Evolutionary conservation across 768 basidiomycete species (phyloP), one percentile per base, ranked within the genome.

Genomic region (Trametopsis cervina): DNA sequence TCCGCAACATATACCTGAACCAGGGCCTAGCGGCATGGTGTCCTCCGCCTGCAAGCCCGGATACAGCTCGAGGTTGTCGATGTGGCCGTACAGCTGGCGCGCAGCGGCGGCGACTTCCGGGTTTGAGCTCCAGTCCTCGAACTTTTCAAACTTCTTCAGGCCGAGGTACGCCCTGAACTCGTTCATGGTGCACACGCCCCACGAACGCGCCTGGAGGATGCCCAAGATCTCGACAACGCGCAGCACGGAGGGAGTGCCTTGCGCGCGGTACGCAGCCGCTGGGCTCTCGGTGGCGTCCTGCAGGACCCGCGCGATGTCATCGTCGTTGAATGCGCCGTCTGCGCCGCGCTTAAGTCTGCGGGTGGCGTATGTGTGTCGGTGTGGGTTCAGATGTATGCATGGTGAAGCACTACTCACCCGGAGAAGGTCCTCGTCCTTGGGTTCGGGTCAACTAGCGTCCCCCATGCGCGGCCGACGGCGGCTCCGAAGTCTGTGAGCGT

Each of bases 121-220:
- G 47, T 84, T 69, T 0, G 76, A 73, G 59, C 86, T 88, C 87
- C 87, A 89, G 50, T 88, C 83, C 56, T 73, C 59, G 64, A 89
- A 89, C 22, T 37, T 18, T 25, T 23, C 37, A 36, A 54, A 51
- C 24, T 2, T 25, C 65, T 78, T 82, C 41, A 89, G 65, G 13
- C 82, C 81, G 39, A 89, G 66, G 65, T 85, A 89, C 49, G 75
- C 70, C 45, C 83, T 71, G 63, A 87, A 86, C 57, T 86, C 83
- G 57, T 85, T 85, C 61, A 53, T 54, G 47, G 58, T 53, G 55
- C 61, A 62, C 7, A 57, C 69, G 25, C 79, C 79, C 79, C 80
- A 81, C 4, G 53, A 52, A 38, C 81, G 62, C 2, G 74, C 70
- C 60, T 80, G 78, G 40, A 68, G 60, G 35, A 83, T 80, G 1